A percentile compares a stretch with the other conserved stretches of the same genome.
These are phyloP conservation scores for Labyrinthula sp. DNA, from an alignment of 352 stramenopile species.

Conservation along the genomic window DNA sequence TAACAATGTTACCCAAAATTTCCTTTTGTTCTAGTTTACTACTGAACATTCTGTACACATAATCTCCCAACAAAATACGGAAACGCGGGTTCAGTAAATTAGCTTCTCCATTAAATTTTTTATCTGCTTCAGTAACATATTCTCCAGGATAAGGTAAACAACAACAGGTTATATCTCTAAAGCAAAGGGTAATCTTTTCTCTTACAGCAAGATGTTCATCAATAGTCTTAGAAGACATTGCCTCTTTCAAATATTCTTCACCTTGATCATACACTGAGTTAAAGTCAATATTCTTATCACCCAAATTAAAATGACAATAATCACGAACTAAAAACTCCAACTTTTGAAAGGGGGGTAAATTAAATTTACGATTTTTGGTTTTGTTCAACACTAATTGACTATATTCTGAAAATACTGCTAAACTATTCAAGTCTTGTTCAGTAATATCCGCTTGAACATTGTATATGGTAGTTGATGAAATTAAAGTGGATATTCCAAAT, in stretches of 20 bases:
- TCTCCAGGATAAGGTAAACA: conserved; percentile 84
- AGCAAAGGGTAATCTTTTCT: conserved; percentile 87
- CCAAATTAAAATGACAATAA: conserved; percentile 84
- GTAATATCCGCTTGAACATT: conserved; percentile 97
- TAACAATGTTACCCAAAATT: conserved; percentile 76
- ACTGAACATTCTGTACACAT: conserved; percentile 77
- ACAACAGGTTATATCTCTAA: conserved; percentile 78
- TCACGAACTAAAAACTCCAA: conserved; percentile 95
- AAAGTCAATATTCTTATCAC: conserved; percentile 56
- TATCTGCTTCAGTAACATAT: conserved; percentile 81
- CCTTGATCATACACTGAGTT: conserved; percentile 11
- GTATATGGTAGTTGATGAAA: conserved; percentile 90
- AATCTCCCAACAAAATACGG: conserved; percentile 70
- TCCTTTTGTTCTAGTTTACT: conserved; percentile 65
- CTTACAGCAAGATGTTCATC: conserved; percentile 71
- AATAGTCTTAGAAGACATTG: conserved; percentile 67
- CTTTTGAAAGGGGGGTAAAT: conserved; percentile 94
- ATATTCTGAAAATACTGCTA: conserved; percentile 97
- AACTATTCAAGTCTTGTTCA: conserved; percentile 95
- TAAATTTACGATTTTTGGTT: conserved; percentile 21
- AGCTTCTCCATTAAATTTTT: conserved; percentile 80
- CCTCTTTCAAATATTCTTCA: conserved; percentile 39
- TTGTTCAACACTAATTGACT: conserved; percentile 28
- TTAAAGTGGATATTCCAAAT: conserved; percentile 86
- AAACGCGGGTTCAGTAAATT: conserved; percentile 78